Evolutionary conservation across 768 basidiomycete species (phyloP).

Genomic region (Boletus sensibilis): DNA sequence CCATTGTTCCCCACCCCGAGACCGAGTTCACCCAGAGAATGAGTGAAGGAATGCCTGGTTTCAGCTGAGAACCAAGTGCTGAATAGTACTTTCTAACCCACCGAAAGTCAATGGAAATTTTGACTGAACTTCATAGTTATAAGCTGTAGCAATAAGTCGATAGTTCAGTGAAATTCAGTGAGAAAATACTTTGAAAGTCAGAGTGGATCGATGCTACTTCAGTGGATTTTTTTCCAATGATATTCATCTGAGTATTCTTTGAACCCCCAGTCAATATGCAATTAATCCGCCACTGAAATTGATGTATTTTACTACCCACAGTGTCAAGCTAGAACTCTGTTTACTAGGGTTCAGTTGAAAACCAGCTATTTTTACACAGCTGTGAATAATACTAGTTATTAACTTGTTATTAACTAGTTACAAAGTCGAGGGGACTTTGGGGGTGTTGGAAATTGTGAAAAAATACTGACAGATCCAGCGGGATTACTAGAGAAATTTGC

Average conservation of each 20-base stretch:
- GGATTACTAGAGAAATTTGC: no score
- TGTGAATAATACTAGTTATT: no score
- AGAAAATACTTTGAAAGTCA: neutral
- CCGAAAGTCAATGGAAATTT: neutral
- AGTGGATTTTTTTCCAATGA: neutral
- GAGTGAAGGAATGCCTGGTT: neutral
- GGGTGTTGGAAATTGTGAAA: no score
- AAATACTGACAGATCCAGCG: no score
- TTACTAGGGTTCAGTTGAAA: no score
- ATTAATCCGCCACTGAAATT: neutral
- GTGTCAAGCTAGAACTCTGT: no score
- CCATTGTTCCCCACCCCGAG: no score
- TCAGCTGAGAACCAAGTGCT: neutral
- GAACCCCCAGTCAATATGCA: neutral
- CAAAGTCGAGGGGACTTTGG: no score
- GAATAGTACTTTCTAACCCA: neutral
- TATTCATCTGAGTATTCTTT: neutral
- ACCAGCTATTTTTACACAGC: no score
- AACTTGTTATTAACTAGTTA: no score
- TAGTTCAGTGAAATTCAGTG: neutral
- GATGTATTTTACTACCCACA: neutral
- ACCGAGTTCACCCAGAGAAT: neutral
- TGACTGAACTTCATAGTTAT: neutral
- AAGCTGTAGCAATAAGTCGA: neutral
- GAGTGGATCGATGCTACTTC: neutral